Evolutionary conservation across 2,329 filamentous ascomycete genomes (phyloP).

Genomic region (Nemania bipapillata): DNA sequence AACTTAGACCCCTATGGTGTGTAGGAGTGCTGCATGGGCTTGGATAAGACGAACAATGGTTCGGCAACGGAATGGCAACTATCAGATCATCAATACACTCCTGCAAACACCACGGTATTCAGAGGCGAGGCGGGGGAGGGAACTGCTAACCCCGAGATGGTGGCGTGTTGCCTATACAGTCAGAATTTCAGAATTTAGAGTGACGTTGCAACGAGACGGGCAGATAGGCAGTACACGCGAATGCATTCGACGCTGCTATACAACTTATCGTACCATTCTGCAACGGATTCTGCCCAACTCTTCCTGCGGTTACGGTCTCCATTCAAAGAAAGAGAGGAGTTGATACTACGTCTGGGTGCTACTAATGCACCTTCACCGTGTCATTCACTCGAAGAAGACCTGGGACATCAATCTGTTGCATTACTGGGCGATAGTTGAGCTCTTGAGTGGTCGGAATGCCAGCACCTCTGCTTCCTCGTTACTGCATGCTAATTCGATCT

Average conservation of each 20-base stretch:
- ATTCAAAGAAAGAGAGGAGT: neutral
- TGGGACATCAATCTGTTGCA: neutral
- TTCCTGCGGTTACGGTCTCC: neutral
- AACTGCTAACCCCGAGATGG: neutral
- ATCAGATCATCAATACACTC: neutral
- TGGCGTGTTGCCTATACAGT: neutral
- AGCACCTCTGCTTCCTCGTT: neutral
- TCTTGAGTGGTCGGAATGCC: neutral
- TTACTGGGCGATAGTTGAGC: neutral
- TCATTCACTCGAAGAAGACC: neutral
- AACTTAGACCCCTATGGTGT: constrained; percentile 9
- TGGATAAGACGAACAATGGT: neutral
- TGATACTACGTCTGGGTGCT: neutral
- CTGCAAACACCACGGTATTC: neutral
- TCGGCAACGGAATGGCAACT: neutral
- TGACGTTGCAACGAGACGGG: constrained; percentile 19
- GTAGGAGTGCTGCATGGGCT: neutral
- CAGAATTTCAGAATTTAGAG: constrained; percentile 5
- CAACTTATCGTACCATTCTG: neutral
- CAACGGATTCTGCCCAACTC: neutral
- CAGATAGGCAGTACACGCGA: constrained; percentile 2
- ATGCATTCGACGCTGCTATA: neutral
- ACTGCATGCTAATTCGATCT: neutral
- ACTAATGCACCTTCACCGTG: too few species aligned
- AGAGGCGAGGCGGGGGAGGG: neutral